Conservation (phyloP, 495 filamentous ascomycete species). For the Trichoderma gamsii region DNA sequence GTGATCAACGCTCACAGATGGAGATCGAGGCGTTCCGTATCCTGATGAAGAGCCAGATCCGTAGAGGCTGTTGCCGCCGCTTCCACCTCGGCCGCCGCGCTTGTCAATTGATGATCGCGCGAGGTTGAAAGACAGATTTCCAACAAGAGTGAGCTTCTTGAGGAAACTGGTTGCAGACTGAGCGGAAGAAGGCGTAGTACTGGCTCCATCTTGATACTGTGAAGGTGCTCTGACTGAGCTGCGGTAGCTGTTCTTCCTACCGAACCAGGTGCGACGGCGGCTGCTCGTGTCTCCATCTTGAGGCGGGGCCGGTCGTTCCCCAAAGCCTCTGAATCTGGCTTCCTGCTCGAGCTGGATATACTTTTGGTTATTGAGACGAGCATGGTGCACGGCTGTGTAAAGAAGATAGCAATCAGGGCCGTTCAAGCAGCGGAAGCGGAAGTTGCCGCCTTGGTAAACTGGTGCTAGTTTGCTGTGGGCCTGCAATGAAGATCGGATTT, state of each 20-base stretch:
- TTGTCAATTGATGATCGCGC: constrained; percentile 50
- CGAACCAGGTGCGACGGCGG: constrained; percentile 46
- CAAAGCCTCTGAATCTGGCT: constrained; percentile 45
- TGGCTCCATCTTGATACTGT: constrained; percentile 35
- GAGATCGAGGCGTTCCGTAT: constrained; percentile 49
- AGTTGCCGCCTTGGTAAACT: constrained; percentile 53
- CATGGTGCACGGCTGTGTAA: constrained; percentile 75
- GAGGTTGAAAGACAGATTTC: constrained; percentile 69
- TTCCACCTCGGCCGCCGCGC: constrained; percentile 34
- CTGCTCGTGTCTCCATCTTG: constrained; percentile 33
- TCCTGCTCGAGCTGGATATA: constrained; percentile 73
- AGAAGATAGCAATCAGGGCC: constrained; percentile 71
- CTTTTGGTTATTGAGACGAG: constrained; percentile 79
- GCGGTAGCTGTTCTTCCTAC: constrained; percentile 54
- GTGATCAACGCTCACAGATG: constrained; percentile 48
- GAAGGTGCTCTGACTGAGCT: constrained; percentile 48
- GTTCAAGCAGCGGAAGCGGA: constrained; percentile 70
- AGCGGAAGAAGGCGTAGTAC: constrained; percentile 42
- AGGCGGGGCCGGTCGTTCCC: constrained; percentile 28
- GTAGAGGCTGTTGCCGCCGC: constrained; percentile 55
- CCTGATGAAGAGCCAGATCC: constrained; percentile 47
- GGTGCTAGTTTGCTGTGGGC: constrained; percentile 67
- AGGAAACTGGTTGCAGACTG: constrained; percentile 74
- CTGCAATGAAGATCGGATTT: constrained; percentile 76
- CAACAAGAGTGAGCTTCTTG: constrained; percentile 44